These are phyloP conservation scores for Ballota nigra DNA, from an alignment of 257 asterid species.

Conservation along the genomic window DNA sequence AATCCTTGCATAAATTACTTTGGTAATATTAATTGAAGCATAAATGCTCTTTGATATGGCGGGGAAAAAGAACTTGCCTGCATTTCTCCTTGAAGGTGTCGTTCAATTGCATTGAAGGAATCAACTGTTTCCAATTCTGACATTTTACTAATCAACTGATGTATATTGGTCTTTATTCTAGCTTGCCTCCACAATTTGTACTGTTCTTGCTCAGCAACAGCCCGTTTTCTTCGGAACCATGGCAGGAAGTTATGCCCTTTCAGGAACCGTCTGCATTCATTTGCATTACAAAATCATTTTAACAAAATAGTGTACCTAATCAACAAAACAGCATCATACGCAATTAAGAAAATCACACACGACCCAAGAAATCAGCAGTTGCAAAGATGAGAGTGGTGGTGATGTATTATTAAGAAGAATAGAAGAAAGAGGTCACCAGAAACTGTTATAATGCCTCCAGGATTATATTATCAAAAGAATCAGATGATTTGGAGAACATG, in stretches of 20 bases:
- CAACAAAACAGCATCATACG: slow-evolving; percentile 2
- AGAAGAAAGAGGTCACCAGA: too few relatives aligned
- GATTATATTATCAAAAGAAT: neutral
- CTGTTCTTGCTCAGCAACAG: slow-evolving; percentile 95
- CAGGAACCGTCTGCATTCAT: slow-evolving; percentile 71
- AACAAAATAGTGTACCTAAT: slow-evolving; percentile 5
- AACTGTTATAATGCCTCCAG: neutral
- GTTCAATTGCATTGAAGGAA: slow-evolving; percentile 79
- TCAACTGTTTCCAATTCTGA: slow-evolving; percentile 90
- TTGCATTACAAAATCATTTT: slow-evolving; percentile 27
- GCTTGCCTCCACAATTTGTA: slow-evolving; percentile 88
- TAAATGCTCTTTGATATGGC: neutral
- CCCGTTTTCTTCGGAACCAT: slow-evolving; percentile 91
- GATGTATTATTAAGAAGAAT: neutral
- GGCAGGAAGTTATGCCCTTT: slow-evolving; percentile 87
- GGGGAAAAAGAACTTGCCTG: slow-evolving; percentile 51
- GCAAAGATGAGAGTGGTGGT: neutral
- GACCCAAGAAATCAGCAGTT: slow-evolving; percentile 13
- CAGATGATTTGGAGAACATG: neutral
- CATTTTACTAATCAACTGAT: slow-evolving; percentile 55
- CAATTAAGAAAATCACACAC: neutral
- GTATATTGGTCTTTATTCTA: slow-evolving; percentile 69
- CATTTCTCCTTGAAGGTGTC: slow-evolving; percentile 74
- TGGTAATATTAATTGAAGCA: neutral
- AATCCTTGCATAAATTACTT: slow-evolving; percentile 10